These are phyloP conservation scores for Trebouxia sp. DNA, from an alignment of 139 green algal species.

Conservation along the genomic window DNA sequence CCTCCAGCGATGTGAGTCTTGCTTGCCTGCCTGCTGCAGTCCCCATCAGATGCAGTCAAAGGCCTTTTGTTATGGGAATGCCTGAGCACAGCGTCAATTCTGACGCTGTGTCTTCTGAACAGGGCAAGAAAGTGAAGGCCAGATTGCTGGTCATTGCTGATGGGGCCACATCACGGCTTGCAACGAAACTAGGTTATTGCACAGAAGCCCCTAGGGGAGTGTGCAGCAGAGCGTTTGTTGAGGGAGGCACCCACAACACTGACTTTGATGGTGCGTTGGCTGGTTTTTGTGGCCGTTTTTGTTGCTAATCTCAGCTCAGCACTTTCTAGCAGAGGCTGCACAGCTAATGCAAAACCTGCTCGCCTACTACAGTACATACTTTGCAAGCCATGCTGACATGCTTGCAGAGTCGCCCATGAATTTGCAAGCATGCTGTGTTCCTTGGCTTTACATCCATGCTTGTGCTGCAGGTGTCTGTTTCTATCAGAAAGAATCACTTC, in stretches of 20 bases:
- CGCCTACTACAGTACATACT: no score
- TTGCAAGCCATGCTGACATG: no score
- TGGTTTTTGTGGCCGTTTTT: no score
- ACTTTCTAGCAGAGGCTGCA: no score
- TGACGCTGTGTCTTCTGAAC: background rate
- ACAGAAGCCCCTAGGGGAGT: conserved; percentile 79
- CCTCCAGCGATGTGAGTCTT: conserved; percentile 34
- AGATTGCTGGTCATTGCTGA: conserved; percentile 85
- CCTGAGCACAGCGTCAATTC: no score
- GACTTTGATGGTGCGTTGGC: conserved; percentile 87
- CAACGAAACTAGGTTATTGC: conserved; percentile 90
- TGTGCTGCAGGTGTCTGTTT: conserved; percentile 59
- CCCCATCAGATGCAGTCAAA: background rate
- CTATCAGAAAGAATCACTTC: conserved; percentile 78
- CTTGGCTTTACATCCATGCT: background rate
- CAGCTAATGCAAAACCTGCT: no score
- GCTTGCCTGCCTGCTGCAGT: background rate
- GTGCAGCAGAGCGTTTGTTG: conserved; percentile 83
- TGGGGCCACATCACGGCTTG: conserved; percentile 82
- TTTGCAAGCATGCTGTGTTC: background rate
- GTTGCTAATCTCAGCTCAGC: no score
- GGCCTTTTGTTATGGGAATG: background rate
- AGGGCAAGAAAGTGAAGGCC: conserved; percentile 59
- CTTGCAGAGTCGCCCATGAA: no score
- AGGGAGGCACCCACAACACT: conserved; percentile 87